phyloP scores from a whole-genome alignment of 495 filamentous ascomycete genomes.

The Corynascus novoguineensis region DNA sequence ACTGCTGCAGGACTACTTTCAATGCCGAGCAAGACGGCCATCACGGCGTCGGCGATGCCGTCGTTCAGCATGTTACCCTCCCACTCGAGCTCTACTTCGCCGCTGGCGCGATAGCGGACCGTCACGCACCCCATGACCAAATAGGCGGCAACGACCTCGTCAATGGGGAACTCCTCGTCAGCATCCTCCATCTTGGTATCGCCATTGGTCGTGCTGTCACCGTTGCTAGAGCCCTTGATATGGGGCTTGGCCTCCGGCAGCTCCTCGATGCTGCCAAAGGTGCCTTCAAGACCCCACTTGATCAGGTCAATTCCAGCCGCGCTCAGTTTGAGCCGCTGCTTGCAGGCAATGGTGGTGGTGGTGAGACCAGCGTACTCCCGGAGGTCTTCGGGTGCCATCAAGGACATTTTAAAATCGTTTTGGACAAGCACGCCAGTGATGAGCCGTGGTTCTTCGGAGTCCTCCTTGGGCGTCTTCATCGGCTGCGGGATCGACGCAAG shows the following conservation, averaged over 20 bases:
- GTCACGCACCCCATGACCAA: slow-evolving; percentile 87
- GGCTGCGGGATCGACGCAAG: slow-evolving; percentile 75
- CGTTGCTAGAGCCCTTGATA: slow-evolving; percentile 30
- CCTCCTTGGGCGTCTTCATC: slow-evolving; percentile 21
- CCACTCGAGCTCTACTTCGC: slow-evolving; percentile 90
- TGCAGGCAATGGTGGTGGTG: slow-evolving; percentile 87
- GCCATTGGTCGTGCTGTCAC: slow-evolving; percentile 41
- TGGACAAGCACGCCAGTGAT: slow-evolving; percentile 90
- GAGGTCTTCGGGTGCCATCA: slow-evolving; percentile 95
- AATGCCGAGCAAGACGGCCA: slow-evolving; percentile 81
- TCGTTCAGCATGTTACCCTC: slow-evolving; percentile 98
- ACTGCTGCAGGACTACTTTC: slow-evolving; percentile 94
- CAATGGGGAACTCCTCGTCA: slow-evolving; percentile 50
- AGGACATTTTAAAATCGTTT: slow-evolving; percentile 89
- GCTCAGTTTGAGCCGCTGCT: slow-evolving; percentile 76
- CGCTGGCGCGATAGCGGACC: slow-evolving; percentile 60
- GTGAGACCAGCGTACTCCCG: slow-evolving; percentile 92
- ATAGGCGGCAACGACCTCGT: slow-evolving; percentile 52
- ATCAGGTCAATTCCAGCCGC: slow-evolving; percentile 88
- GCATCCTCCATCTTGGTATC: slow-evolving; percentile 48
- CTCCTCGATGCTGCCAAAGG: slow-evolving; percentile 81
- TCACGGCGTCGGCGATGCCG: slow-evolving; percentile 89
- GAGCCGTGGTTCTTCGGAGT: slow-evolving; percentile 40
- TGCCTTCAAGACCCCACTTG: slow-evolving; percentile 88
- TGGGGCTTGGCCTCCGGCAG: slow-evolving; percentile 41